Conservation (phyloP, 148 eudicot genomes). For the Rhododendron ferrugineum region DNA sequence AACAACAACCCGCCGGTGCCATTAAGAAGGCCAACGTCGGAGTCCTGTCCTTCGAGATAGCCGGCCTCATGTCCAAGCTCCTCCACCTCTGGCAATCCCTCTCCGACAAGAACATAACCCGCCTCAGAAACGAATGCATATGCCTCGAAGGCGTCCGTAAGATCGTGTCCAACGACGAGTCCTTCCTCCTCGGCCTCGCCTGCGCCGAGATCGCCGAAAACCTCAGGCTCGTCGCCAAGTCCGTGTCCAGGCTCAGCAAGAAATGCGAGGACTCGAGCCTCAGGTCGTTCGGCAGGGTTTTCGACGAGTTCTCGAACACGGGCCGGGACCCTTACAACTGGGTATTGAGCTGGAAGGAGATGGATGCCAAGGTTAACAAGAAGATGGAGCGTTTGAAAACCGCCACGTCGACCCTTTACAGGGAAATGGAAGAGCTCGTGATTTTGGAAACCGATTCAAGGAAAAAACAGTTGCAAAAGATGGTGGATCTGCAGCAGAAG, state of each 20-base stretch:
- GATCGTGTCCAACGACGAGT: slow-evolving; percentile 70
- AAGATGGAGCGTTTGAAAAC: slow-evolving; percentile 44
- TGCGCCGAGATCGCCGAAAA: slow-evolving; percentile 61
- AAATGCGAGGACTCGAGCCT: slow-evolving; percentile 45
- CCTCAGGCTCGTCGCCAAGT: slow-evolving; percentile 34
- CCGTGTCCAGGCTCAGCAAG: slow-evolving; percentile 35
- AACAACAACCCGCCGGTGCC: not conserved
- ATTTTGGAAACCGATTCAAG: slow-evolving; percentile 31
- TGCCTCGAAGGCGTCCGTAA: slow-evolving; percentile 60
- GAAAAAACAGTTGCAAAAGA: slow-evolving; percentile 19
- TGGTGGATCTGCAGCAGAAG: slow-evolving; percentile 53
- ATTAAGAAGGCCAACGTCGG: slow-evolving; percentile 40
- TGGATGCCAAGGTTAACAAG: slow-evolving; percentile 41
- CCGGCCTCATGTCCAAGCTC: slow-evolving; percentile 62
- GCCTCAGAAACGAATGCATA: slow-evolving; percentile 45
- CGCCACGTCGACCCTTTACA: slow-evolving; percentile 46
- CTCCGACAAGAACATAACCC: slow-evolving; percentile 49
- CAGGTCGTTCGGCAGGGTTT: slow-evolving; percentile 32
- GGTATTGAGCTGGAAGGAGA: slow-evolving; percentile 50
- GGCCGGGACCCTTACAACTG: slow-evolving; percentile 59
- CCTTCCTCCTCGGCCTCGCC: slow-evolving; percentile 62
- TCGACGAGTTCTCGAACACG: slow-evolving; percentile 53
- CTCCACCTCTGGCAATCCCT: slow-evolving; percentile 60
- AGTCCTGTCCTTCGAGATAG: slow-evolving; percentile 66
- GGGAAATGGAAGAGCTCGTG: slow-evolving; percentile 65